Evolutionary conservation across 768 basidiomycete genomes (phyloP), one percentile per base, ranked within the genome.

Genomic region (Trametes punicea): DNA sequence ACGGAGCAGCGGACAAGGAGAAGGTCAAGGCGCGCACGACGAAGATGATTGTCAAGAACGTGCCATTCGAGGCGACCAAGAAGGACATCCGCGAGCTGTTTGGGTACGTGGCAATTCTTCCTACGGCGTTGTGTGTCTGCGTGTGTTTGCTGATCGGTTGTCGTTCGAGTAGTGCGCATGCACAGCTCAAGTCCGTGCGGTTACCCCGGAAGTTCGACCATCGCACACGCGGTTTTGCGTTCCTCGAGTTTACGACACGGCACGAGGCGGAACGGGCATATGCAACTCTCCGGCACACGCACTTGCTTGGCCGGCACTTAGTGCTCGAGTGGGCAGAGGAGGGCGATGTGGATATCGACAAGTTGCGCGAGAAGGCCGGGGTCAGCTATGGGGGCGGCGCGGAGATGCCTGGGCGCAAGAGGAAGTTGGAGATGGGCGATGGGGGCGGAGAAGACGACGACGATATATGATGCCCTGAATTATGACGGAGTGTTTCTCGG

Each of bases 31-130:
- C 79, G 46, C 79, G 79, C 56, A 88, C 89, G 59, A 90, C 93
- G 61, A 98, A 98, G 83, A 86, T 98, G 80, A 84, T 98, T 47
- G 93, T 98, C 62, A 98, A 98, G 83, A 99, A 99, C 65, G 81
- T 98, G 51, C 94, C 97, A 36, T 99, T 99, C 75, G 97, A 99
- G 71, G 92, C 88, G 41, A 88, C 88, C 39, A 92, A 89, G 77
- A 93, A 90, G 74, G 97, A 99, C 63, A 79, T 99, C 23, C 78
- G 89, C 51, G 88, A 90, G 59, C 71, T 98, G 31, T 97, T 98
- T 70, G 81, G 88, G 93, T 95, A 61, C 53, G 87, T 79, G 3
- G n/a, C 44, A 29, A 21, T 20, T 18, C 18, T 25, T 27, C 8
- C 50, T 34, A n/a, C n/a, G 34, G 34, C 34, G 34, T 36, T n/a